These are phyloP conservation scores for Colletotrichum sp. DNA, from an alignment of 2,329 filamentous ascomycete species.

Conservation along the genomic window DNA sequence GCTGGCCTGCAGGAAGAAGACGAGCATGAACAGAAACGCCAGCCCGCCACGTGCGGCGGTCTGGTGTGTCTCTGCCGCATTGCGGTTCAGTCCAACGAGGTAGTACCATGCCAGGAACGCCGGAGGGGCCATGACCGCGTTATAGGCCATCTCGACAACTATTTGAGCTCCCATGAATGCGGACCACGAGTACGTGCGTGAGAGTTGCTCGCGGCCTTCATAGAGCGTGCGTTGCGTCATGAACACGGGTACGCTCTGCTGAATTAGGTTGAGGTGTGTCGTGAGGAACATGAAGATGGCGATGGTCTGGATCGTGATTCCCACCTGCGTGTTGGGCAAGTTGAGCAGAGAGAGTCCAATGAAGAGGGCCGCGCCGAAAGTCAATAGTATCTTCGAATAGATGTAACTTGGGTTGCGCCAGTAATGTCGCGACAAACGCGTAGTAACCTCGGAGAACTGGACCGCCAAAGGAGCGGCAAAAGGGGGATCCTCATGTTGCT, in stretches of 20 bases:
- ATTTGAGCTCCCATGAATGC: slow-evolving; percentile 71
- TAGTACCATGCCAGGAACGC: slow-evolving; percentile 73
- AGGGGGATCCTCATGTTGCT: slow-evolving; percentile 38
- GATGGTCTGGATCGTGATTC: slow-evolving; percentile 75
- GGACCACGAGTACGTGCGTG: slow-evolving; percentile 69
- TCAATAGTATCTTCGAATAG: slow-evolving; percentile 70
- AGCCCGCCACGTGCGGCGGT: slow-evolving; percentile 55
- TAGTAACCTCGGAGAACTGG: slow-evolving; percentile 65
- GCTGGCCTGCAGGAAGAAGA: slow-evolving; percentile 69
- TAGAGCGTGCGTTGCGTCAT: slow-evolving; percentile 70
- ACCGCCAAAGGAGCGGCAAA: slow-evolving; percentile 70
- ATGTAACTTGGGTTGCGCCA: slow-evolving; percentile 80
- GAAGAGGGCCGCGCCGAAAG: slow-evolving; percentile 53
- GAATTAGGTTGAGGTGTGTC: slow-evolving; percentile 71
- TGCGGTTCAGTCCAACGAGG: slow-evolving; percentile 67
- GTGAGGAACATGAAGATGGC: slow-evolving; percentile 74
- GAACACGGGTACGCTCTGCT: slow-evolving; percentile 71
- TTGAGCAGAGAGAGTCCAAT: slow-evolving; percentile 74
- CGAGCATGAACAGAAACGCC: slow-evolving; percentile 67
- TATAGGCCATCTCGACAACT: slow-evolving; percentile 71
- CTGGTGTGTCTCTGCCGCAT: slow-evolving; percentile 58
- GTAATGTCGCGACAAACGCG: slow-evolving; percentile 76
- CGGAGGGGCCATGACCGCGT: slow-evolving; percentile 63
- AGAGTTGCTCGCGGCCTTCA: slow-evolving; percentile 69
- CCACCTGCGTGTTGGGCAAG: slow-evolving; percentile 63